Evolutionary conservation across 768 basidiomycete species (phyloP), one percentile per base, ranked within the genome.

Genomic region (Suillus tomentosus): DNA sequence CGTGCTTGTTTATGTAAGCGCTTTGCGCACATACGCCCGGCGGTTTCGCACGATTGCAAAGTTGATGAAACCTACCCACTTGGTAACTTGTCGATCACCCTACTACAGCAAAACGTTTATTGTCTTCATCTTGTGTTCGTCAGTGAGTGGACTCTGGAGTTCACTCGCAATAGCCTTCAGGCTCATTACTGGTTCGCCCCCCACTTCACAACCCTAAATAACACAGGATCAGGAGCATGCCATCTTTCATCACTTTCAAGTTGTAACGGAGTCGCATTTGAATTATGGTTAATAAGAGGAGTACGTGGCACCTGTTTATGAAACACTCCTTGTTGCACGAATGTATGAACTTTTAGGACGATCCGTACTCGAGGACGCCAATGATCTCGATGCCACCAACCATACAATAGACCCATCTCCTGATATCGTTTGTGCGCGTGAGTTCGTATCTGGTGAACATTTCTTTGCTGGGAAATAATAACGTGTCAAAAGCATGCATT

Each of bases 341-440:
- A 58, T 42, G 40, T 27, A 58, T 15, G 40, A 42, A 42, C 57
- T 58, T 58, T 19, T 42, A 58, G 57, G 57, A 58, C 40, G 40
- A 27, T 58, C 24, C 10, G 24, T 24, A 58, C 27, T 42, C 40
- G 40, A 58, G 11, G 31, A 54, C 19, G 5, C 31, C 31, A n/a
- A 54, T 54, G 19, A 27, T 27, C 27, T 17, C 13, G 19, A 57
- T 40, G 22, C 39, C 56, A 17, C 39, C 37, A 2, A 31, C 10
- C 57, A 42, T 42, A 19, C 11, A 42, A 31, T 10, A 13, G 17
- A 31, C 17, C 24, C 40, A 19, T 27, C 17, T 42, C 17, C 10
- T 31, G 27, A 31, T 42, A 19, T 42, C 37, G 6, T 19, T 24
- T 31, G 27, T 53, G 51, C 51, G 31, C 24, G 51, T 58, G 57